A percentile compares a stretch with the other conserved stretches of the same genome.
Conservation (phyloP, 352 stramenopile genomes). For the Peronospora farinosa region DNA sequence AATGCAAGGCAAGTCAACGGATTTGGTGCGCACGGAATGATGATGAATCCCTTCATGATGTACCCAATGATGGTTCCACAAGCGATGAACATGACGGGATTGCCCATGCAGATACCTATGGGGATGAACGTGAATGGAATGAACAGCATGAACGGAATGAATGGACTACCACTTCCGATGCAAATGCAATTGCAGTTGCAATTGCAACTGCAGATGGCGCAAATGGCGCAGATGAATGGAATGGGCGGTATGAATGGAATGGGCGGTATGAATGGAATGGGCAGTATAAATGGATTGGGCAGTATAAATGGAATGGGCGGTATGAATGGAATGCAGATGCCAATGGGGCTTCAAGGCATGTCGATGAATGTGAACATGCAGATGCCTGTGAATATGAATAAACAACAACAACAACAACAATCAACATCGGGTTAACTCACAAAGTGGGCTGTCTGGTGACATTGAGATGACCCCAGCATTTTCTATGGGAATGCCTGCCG, state of each 20-base stretch:
- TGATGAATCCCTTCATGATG: slow-evolving; percentile 83
- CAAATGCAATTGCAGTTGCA: slow-evolving; percentile 34
- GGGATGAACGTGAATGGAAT: slow-evolving; percentile 25
- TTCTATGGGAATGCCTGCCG: slow-evolving; percentile 4
- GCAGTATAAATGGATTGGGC: slow-evolving; percentile 48
- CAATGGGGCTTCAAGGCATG: slow-evolving; percentile 35
- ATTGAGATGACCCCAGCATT: slow-evolving; percentile 30
- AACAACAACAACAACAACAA: slow-evolving; percentile 23
- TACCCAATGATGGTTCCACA: slow-evolving; percentile 67
- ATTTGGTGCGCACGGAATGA: slow-evolving; percentile 44
- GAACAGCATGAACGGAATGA: slow-evolving; percentile 25
- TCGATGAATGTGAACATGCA: slow-evolving; percentile 48
- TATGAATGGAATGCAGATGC: slow-evolving; percentile 47
- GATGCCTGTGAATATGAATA: slow-evolving; percentile 35
- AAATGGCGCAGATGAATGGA: slow-evolving; percentile 45
- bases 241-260: slow-evolving; percentile 43
- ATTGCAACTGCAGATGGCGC: slow-evolving; percentile 34
- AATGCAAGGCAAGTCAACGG: slow-evolving; percentile 17
- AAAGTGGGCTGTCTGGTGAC: slow-evolving; percentile 24
- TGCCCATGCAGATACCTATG: slow-evolving; percentile 53
- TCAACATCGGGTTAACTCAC: slow-evolving; percentile 27
- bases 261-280: no score
- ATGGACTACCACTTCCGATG: slow-evolving; percentile 22
- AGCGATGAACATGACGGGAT: slow-evolving; percentile 40
- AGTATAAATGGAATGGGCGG: slow-evolving; percentile 34